Evolutionary conservation across 768 basidiomycete genomes (phyloP), one percentile per base, ranked within the genome.

Genomic region (Rhodotorula paludigena): DNA sequence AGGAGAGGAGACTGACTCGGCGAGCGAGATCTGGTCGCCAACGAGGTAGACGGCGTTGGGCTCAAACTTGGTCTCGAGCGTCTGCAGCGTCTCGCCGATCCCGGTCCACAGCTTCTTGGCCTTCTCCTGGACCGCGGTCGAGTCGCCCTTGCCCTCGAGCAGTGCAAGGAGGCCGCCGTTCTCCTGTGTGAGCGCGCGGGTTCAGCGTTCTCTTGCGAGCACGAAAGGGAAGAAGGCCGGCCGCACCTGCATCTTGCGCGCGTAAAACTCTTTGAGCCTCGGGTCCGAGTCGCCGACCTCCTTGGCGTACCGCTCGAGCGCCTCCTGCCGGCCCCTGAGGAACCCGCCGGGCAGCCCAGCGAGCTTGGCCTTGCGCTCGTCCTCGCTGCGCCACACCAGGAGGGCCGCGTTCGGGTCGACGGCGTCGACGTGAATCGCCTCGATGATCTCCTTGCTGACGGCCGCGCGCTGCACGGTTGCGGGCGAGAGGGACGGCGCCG

Each of bases 1-100:
- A 10, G 25, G 1, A 14, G 12, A 33, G 23, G n/a, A n/a, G n/a
- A 66, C 65, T 41, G 6, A 71, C 69, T 72, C 71, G 52, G 71
- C 71, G 32, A 72, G 64, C 18, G 66, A 62, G 48, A 72, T 39
- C 41, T 72, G 66, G 42, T 72, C 67, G 30, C 67, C 71, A 59
- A 62, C 47, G 47, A 68, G 63, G 64, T 45, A 72, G 12, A 39
- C 25, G 10, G 62, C 47, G 10, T 49, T 47, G 14, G 36, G 39
- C 49, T 63, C 56, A 21, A 72, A 52, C 57, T 66, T 57, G 33
- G 14, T 25, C 52, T 72, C 66, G 35, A 72, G 33, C 7, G 47
- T 15, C 23, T 51, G 45, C 53, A 68, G 21, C n/a, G 62, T 61
- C 60, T 68, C 63, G 35, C 28, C 39, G 16, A 68, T 36, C 16